A percentile compares a stretch with the other conserved stretches of the same genome.
These are phyloP conservation scores for Aethionema arabicum DNA, from an alignment of 345 rosid genomes.

Conservation along the genomic window DNA sequence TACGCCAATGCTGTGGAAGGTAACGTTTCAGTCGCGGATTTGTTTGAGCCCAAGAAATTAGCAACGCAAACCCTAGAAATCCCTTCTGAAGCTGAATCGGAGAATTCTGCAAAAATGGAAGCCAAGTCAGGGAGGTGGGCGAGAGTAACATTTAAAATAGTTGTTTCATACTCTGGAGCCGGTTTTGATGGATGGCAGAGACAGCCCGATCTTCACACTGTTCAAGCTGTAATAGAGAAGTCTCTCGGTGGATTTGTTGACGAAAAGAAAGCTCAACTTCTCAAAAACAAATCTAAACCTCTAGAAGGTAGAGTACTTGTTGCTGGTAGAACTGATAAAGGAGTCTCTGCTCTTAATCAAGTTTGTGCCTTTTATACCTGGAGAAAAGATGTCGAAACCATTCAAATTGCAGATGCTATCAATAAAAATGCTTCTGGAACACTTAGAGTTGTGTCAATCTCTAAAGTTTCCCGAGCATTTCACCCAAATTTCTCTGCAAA, in stretches of 20 bases:
- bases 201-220: constrained; percentile 84
- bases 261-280: constrained; percentile 77
- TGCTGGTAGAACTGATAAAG: constrained; percentile 97
- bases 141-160: constrained; percentile 71
- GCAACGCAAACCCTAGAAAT: constrained; percentile 29
- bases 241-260: constrained; percentile 86
- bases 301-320: constrained; percentile 80
- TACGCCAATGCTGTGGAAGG: constrained; percentile 59
- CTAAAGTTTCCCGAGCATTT: constrained; percentile 76
- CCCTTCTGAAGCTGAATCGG: constrained; percentile 30
- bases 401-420: constrained; percentile 61
- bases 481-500: constrained; percentile 97
- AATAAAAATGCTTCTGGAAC: constrained; percentile 63
- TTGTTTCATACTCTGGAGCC: constrained; percentile 73
- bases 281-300: constrained; percentile 70
- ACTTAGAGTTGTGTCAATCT: constrained; percentile 66
- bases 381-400: constrained; percentile 68
- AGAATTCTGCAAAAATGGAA: constrained; percentile 33
- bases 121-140: constrained; percentile 75
- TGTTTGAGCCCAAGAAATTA: constrained; percentile 56
- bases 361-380: constrained; percentile 98
- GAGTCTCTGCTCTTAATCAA: constrained; percentile 91
- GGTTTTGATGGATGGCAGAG: constrained; percentile 99
- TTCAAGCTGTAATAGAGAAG: constrained; percentile 81
- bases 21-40: constrained; percentile 36